These are phyloP conservation scores for Perkinsela sp. DNA, from an alignment of 208 protist genomes.

Conservation along the genomic window DNA sequence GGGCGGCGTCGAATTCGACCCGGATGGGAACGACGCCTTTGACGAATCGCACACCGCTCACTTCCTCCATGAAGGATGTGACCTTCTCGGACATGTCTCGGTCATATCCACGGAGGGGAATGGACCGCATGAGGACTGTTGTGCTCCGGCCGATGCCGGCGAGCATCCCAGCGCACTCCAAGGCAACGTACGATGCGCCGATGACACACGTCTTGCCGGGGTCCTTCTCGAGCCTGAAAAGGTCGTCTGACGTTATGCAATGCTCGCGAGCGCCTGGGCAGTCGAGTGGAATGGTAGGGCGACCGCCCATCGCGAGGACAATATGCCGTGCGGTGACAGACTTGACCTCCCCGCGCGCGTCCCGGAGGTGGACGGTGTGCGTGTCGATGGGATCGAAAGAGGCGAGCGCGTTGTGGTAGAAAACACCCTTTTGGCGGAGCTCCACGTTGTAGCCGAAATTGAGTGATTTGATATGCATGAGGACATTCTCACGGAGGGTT, in stretches of 20 bases:
- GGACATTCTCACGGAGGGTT: conserved; percentile 12
- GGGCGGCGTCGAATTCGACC: conserved; percentile 2
- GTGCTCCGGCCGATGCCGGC: conserved; percentile 30
- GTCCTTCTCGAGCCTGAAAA: conserved; percentile 20
- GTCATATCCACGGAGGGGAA: conserved; percentile 67
- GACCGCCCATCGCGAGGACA: conserved; percentile 29
- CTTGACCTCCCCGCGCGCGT: conserved; percentile 5
- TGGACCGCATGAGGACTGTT: conserved; percentile 57
- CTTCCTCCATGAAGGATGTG: conserved; percentile 13
- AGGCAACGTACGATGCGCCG: conserved; percentile 60
- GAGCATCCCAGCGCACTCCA: conserved; percentile 69
- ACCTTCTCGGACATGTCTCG: conserved; percentile 29
- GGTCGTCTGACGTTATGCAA: conserved; percentile 40
- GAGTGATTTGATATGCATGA: conserved; percentile 22
- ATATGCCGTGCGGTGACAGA: conserved; percentile 12
- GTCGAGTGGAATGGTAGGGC: conserved; percentile 23
- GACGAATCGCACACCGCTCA: conserved; percentile 3
- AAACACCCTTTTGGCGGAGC: conserved; percentile 13
- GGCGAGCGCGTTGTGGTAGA: conserved; percentile 25
- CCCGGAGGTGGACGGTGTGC: conserved; percentile 16
- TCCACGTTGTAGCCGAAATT: conserved; percentile 29
- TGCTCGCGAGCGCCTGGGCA: conserved; percentile 10
- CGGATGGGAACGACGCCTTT: conserved; percentile 2
- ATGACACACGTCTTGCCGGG: conserved; percentile 50
- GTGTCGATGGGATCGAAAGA: conserved; percentile 11